Evolutionary conservation across 2,329 filamentous ascomycete species (phyloP), one percentile per base, ranked within the genome.

Genomic region (Fusarium anguioides): DNA sequence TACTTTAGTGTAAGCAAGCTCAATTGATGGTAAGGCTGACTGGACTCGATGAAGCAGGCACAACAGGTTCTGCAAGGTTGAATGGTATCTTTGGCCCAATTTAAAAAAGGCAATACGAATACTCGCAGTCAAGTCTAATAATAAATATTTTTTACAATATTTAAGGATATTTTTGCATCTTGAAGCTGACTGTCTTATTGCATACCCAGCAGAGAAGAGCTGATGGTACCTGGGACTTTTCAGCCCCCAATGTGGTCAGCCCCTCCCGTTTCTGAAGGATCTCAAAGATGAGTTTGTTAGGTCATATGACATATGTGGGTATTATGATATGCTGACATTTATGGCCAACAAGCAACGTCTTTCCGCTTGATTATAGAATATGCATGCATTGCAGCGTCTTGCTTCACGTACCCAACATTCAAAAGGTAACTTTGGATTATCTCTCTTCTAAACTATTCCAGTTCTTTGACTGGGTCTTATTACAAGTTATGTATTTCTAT

Each of bases 221-320:
- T n/a, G 46, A 24, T 23, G 31, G 45, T 26, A 57, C 27, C 33
- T 39, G 45, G 37, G 44, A 45, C 37, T 50, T 50, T 45, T n/a
- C 8, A 31, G 44, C 58, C 40, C 42, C 54, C 57, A 51, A 39
- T 42, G 27, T 20, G 18, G 26, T 21, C 29, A 27, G 21, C 23
- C 49, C 39, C 26, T 51, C 26, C n/a, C 20, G 9, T 29, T 42
- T 44, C n/a, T n/a, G 21, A 18, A 33, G 7, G 39, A 21, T 15
- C 24, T n/a, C 8, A 9, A 12, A 12, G 4, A 27, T 8, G 26
- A 10, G 12, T 11, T 11, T 27, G 26, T 12, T 29, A 29, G 39
- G 26, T 55, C 31, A 46, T 57, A 33, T 33, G 15, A 33, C 15
- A 33, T 8, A 31, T 7, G 29, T 31, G 29, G 29, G 14, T 29